Base-by-base conservation (phyloP, 805 yeast species). In the Starmerella kuoi region DNA sequence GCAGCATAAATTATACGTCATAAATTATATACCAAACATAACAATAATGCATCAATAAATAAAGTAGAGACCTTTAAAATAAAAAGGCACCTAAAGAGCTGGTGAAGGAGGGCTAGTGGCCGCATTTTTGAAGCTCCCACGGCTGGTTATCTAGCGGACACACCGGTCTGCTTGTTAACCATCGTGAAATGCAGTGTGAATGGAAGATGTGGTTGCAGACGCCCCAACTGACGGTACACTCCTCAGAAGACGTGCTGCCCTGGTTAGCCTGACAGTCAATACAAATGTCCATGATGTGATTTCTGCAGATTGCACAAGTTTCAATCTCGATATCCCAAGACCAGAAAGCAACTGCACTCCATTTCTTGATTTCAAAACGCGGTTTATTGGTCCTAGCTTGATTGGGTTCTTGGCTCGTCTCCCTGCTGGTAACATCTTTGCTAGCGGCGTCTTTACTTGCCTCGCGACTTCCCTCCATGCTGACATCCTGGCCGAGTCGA, bases 311-410 rank as follows among this genome's bases (percentile, higher is more conserved):
- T 31, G 99, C 97, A 68, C 99, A 91, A 42, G 84, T 85, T 51
- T 93, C 98, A 42, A 85, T 88, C 27, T 77, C 88, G 47, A 85
- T 81, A 63, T 85, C 95, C 98, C 98, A 91, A 0, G 96, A 85
- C 99, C 99, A 91, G 60, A 91, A 85, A n/a, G 97, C 97, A 37
- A 91, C 98, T 0, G 97, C 97, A 12, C 95, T 86, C 97, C 98
- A 88, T 67, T 87, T 91, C 59, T 85, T 83, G 31, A 91, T 87
- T 60, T 88, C 96, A 55, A 91, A 87, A 54, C 83, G 49, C 19
- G 42, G 38, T 49, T 55, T 56, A n/a, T n/a, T n/a, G n/a, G n/a
- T n/a, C n/a, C n/a, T n/a, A n/a, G n/a, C n/a, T n/a, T n/a, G n/a
- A n/a, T n/a, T n/a, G n/a, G n/a, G n/a, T n/a, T n/a, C n/a, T n/a